These are phyloP conservation scores for Xeromyces bisporus DNA, from an alignment of 495 filamentous ascomycete species.

Conservation along the genomic window DNA sequence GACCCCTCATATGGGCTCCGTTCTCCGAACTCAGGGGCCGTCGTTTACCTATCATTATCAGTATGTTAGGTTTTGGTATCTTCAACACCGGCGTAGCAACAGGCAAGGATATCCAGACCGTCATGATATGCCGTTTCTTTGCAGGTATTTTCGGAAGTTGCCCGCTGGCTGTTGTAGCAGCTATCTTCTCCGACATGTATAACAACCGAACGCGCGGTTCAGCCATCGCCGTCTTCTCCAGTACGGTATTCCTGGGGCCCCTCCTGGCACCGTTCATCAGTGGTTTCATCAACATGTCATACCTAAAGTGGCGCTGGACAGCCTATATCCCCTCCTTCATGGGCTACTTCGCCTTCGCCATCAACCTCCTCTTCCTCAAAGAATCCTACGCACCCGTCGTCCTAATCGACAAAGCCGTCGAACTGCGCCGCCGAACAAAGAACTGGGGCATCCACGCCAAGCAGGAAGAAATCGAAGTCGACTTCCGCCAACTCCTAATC, in stretches of 20 bases:
- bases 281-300: conserved; percentile 58
- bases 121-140: conserved; percentile 74
- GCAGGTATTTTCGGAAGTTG: conserved; percentile 57
- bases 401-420: conserved; percentile 56
- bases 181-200: conserved; percentile 81
- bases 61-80: conserved; percentile 64
- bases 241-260: conserved; percentile 71
- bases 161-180: conserved; percentile 69
- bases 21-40: conserved; percentile 47
- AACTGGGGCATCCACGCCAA: conserved; percentile 94
- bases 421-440: conserved; percentile 62
- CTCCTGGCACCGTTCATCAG: conserved; percentile 70
- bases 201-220: conserved; percentile 61
- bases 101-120: conserved; percentile 65
- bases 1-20: conserved; percentile 47
- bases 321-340: conserved; percentile 57
- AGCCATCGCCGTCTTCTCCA: conserved; percentile 52
- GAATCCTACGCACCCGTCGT: conserved; percentile 79
- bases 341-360: conserved; percentile 52
- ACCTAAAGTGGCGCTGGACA: conserved; percentile 77
- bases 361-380: conserved; percentile 55
- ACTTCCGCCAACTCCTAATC: conserved; percentile 55
- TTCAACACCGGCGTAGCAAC: conserved; percentile 57
- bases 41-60: conserved; percentile 35
- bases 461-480: conserved; percentile 83